A percentile compares a stretch with the other conserved stretches of the same genome.
These are phyloP conservation scores for Hypoxylon intermedium DNA, from an alignment of 495 filamentous ascomycete genomes.

Conservation along the genomic window DNA sequence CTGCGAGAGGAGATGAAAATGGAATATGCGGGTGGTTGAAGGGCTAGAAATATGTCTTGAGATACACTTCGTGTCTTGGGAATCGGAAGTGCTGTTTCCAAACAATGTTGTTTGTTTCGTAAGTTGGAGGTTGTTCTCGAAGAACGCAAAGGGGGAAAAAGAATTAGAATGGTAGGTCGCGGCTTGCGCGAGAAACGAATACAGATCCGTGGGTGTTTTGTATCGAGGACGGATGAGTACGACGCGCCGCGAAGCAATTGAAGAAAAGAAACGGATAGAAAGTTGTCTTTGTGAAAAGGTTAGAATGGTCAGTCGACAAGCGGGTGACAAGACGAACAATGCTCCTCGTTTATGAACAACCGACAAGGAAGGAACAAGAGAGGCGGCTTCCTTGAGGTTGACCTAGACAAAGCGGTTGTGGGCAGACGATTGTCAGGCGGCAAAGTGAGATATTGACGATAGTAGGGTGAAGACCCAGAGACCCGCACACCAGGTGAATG, in stretches of 20 bases:
- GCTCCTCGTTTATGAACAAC: slow-evolving; percentile 27
- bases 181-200: slow-evolving; percentile 13
- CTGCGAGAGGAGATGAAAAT: slow-evolving; percentile 17
- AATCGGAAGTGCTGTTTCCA: not conserved
- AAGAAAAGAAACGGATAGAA: slow-evolving; percentile 29
- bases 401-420: slow-evolving; percentile 21
- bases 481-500: not conserved
- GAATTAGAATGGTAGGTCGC: not conserved
- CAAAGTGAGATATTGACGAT: not conserved
- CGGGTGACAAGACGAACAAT: slow-evolving; percentile 24
- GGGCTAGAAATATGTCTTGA: not conserved
- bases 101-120: slow-evolving; percentile 1
- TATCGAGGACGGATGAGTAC: slow-evolving; percentile 18
- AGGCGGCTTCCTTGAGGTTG: slow-evolving; percentile 11
- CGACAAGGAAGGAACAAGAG: slow-evolving; percentile 9
- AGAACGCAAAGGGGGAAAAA: not conserved
- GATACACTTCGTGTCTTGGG: slow-evolving; percentile 4
- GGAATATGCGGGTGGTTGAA: not conserved
- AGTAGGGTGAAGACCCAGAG: slow-evolving; percentile 10
- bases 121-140: slow-evolving; percentile 11
- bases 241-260: not conserved
- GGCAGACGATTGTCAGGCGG: not conserved
- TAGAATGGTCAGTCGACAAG: slow-evolving; percentile 5
- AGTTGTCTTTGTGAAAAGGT: slow-evolving; percentile 33
- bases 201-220: slow-evolving; percentile 21